A percentile compares a stretch with the other conserved stretches of the same genome.
Evolutionary conservation across 805 yeast species (phyloP).

Genomic region (Wickerhamomyces xylosicus): DNA sequence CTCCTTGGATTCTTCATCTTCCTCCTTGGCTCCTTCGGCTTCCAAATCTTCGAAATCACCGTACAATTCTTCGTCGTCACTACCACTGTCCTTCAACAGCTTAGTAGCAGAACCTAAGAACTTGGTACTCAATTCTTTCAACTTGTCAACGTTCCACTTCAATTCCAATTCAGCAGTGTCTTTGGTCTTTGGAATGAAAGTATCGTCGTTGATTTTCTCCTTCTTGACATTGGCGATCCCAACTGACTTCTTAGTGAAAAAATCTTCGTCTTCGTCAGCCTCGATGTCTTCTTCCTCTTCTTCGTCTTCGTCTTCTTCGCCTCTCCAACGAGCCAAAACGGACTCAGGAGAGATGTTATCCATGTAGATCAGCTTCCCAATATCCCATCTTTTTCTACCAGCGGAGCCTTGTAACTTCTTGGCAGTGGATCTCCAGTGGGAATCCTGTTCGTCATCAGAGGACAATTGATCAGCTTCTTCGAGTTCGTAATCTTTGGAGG

Average conservation of each 20-base stretch:
- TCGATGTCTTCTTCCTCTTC: conserved; percentile 28
- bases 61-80: conserved; percentile 37
- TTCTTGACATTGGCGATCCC: conserved; percentile 14
- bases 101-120: conserved; percentile 46
- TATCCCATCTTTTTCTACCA: conserved; percentile 54
- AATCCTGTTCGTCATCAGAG: conserved; percentile 24
- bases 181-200: conserved; percentile 26
- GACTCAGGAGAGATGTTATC: conserved; percentile 67
- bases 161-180: conserved; percentile 31
- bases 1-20: conserved; percentile 5
- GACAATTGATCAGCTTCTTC: too few species aligned
- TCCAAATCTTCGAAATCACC: conserved; percentile 51
- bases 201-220: conserved; percentile 21
- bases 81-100: conserved; percentile 23
- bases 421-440: conserved; percentile 39
- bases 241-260: conserved; percentile 43
- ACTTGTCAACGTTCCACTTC: conserved; percentile 36
- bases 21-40: conserved; percentile 17
- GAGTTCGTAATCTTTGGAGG: conserved; percentile 23
- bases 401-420: conserved; percentile 43
- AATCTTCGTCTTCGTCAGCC: conserved; percentile 34
- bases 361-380: conserved; percentile 72
- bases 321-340: conserved; percentile 62
- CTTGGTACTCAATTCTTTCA: conserved; percentile 32
- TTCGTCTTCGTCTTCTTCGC: conserved; percentile 36